Base-by-base conservation (phyloP, 441 rosid genomes). In the Euphorbia celastroides region DNA sequence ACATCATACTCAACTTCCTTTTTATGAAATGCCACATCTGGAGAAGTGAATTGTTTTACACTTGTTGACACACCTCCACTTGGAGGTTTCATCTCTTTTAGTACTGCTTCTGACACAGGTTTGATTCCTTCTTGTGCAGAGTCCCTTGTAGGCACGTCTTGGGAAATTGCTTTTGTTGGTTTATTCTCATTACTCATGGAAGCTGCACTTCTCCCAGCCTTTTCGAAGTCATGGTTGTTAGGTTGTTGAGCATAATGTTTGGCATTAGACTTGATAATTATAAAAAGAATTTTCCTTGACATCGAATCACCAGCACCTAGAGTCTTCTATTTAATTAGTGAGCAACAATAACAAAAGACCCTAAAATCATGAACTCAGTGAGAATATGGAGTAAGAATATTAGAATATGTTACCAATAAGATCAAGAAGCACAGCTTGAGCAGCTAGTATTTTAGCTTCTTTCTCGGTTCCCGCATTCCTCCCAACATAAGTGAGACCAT, bases 361-460 rank as follows among this genome's bases (percentile, higher is more conserved):
- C 64, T 7, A 17, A 30, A 60, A 56, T 20, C 28, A 68, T 22
- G 13, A 25, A 54, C 32, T 10, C 11, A 16, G 62, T 11, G 22
- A 14, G 26, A 16, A 59, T 8, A 62, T 14, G 19, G n/a, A 51
- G 28, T 28, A 19, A 56, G 19, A 28, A 20, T 2, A 60, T 6
- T 14, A 13, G 51, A 41, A 34, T n/a, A 27, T 20, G 13, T 19
- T 83, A 88, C 90, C 82, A 23, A 80, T 65, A 71, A 85, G 78
- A 38, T 85, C 75, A 22, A 69, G 75, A 61, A 86, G 75, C 59
- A 59, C 78, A 20, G 73, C 52, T 51, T 76, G 83, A 55, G 88
- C 87, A 70, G 83, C 88, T 68, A 84, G 67, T 66, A 82, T 84
- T 69, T 84, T 87, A 60, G 89, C 90, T 54, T 84, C 86, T 76